Conservation (phyloP, 1,139 yeast species). For the Saccharomyces hybrid region DNA sequence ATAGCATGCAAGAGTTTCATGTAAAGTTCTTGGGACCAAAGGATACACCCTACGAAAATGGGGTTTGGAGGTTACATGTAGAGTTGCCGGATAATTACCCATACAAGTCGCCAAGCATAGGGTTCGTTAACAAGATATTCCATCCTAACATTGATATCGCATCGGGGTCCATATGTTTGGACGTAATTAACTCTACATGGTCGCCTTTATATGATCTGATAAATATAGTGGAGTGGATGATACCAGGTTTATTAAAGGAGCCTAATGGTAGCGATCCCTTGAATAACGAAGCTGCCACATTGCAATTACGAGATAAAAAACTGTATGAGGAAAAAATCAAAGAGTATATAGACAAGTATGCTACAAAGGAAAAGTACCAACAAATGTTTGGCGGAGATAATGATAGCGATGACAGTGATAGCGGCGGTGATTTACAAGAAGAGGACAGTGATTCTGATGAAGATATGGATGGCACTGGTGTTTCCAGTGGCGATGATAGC, state of each 20-base stretch:
- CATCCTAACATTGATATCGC: slow-evolving; percentile 91
- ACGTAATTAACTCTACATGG: slow-evolving; percentile 97
- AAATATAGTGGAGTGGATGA: slow-evolving; percentile 85
- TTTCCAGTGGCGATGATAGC: slow-evolving; percentile 19
- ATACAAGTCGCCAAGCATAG: slow-evolving; percentile 90
- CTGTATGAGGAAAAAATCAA: slow-evolving; percentile 64
- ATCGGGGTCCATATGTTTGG: slow-evolving; percentile 91
- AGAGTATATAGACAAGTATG: slow-evolving; percentile 67
- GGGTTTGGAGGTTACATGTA: slow-evolving; percentile 85
- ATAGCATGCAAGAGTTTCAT: slow-evolving; percentile 83
- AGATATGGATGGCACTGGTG: slow-evolving; percentile 15
- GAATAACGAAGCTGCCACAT: slow-evolving; percentile 82
- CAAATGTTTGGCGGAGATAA: slow-evolving; percentile 40
- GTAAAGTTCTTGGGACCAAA: slow-evolving; percentile 83
- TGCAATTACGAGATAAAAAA: slow-evolving; percentile 64
- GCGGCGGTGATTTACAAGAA: slow-evolving; percentile 31
- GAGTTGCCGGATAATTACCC: slow-evolving; percentile 96
- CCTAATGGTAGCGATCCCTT: slow-evolving; percentile 94
- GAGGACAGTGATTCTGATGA: slow-evolving; percentile 15
- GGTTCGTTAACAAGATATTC: slow-evolving; percentile 82
- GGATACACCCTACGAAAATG: slow-evolving; percentile 86
- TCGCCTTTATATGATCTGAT: slow-evolving; percentile 92
- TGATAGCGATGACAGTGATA: slow-evolving; percentile 44
- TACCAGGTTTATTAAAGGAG: slow-evolving; percentile 84
- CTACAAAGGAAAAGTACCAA: slow-evolving; percentile 43